Base-by-base conservation (phyloP, 169 alveolate species). In the Cytauxzoon felis region DNA sequence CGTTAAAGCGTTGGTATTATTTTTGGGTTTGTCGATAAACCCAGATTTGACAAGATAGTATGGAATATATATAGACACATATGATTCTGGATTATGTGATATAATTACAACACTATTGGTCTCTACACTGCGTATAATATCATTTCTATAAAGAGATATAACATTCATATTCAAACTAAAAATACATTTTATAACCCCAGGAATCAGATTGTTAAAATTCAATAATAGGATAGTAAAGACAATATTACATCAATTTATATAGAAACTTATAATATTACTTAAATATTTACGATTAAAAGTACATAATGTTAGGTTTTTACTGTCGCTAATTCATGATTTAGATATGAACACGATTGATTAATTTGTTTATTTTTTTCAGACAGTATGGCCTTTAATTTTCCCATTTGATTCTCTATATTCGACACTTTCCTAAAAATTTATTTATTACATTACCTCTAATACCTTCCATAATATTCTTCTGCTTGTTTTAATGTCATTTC, bases 331-430 rank as follows among this genome's bases (percentile, higher is more conserved):
- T 76, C 67, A 58, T 66, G 86, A 50, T 76, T 80, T 32, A 76
- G 78, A 19, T 54, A 19, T 6, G 86, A 76, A 34, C 67, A 76
- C 5, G 66, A 42, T 21, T 43, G 62, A 13, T 70, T 65, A 21
- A 76, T 64, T 26, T 56, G 65, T 50, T 33, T 76, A 32, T 61
- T 66, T 62, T 76, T 76, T n/a, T 73, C 45, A 0, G 79, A 24
- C 32, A 63, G 29, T n/a, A 65, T 66, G 9, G 76, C 24, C 29
- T 76, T 80, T 4, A 76, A 59, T 54, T 65, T 65, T 30, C 80
- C 51, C 66, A 76, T 23, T 47, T 76, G 86, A 33, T 76, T 75
- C 19, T 76, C 86, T 30, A 76, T 67, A 21, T 54, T 62, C 30
- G 59, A 43, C 5, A 66, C 50, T 57, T 67, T 64, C 69, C 86